Evolutionary conservation across 1,284 basidiomycete genomes (phyloP).

Genomic region (Moniliella sp.): DNA sequence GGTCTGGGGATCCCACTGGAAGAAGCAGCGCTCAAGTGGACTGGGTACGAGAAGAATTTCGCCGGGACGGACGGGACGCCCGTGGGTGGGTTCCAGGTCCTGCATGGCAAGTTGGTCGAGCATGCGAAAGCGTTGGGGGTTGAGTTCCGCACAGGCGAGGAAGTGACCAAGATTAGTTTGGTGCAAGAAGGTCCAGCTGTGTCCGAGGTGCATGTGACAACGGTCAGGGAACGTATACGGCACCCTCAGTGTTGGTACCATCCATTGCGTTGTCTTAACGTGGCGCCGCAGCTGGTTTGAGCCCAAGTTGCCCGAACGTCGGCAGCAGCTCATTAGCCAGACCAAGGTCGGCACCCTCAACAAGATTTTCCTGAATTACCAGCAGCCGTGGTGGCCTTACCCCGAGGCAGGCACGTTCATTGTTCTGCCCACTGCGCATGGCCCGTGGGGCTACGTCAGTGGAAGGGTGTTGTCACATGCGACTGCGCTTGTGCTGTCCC

Average conservation of each 20-base stretch:
- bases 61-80: conserved; percentile 39
- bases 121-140: conserved; percentile 32
- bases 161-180: too few species aligned
- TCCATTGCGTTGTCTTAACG: conserved; percentile 34
- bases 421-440: conserved; percentile 33
- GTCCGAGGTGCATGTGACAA: too few species aligned
- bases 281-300: conserved; percentile 18
- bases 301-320: conserved; percentile 25
- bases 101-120: conserved; percentile 33
- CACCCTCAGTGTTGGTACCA: conserved; percentile 26
- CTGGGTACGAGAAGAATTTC: conserved; percentile 34
- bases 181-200: too few species aligned
- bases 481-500: too few species aligned
- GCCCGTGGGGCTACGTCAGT: too few species aligned
- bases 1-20: conserved; percentile 36
- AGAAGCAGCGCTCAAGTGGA: conserved; percentile 28
- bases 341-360: conserved; percentile 24
- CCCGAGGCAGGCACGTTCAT: conserved; percentile 34
- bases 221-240: conserved; percentile 12
- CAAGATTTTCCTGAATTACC: conserved; percentile 35
- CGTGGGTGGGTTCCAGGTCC: conserved; percentile 36
- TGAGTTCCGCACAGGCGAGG: too few species aligned
- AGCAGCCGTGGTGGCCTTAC: conserved; percentile 38
- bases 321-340: conserved; percentile 23
- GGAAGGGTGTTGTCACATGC: too few species aligned